These are phyloP conservation scores for Ogataea minuta DNA, from an alignment of 805 yeast genomes.

Conservation along the genomic window DNA sequence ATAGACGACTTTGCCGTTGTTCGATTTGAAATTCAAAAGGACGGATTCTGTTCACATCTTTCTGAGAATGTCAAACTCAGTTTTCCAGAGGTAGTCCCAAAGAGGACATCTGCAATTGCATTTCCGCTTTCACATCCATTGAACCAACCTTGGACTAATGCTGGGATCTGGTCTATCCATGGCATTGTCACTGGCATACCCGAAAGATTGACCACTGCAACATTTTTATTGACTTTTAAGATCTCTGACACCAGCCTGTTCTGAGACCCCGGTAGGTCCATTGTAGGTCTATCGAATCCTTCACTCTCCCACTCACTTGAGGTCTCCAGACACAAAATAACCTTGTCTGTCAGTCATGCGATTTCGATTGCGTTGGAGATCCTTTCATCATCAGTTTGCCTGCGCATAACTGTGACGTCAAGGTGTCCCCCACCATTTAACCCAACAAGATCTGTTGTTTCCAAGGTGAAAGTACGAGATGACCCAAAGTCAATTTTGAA, in stretches of 20 bases:
- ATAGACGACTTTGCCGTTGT: constrained; percentile 42
- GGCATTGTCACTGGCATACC: constrained; percentile 60
- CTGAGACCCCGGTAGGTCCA: constrained; percentile 58
- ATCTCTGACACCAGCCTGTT: constrained; percentile 49
- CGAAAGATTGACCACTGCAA: constrained; percentile 58
- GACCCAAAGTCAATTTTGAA: constrained; percentile 43
- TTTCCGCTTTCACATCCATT: constrained; percentile 46
- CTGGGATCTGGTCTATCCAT: constrained; percentile 58
- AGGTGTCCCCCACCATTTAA: constrained; percentile 36
- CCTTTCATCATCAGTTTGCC: constrained; percentile 31
- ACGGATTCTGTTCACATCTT: constrained; percentile 41
- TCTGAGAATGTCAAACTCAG: constrained; percentile 64
- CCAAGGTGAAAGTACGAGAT: constrained; percentile 36
- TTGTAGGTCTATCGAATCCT: constrained; percentile 50
- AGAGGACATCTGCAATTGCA: constrained; percentile 56
- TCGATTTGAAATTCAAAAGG: constrained; percentile 26
- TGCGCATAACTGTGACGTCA: constrained; percentile 20
- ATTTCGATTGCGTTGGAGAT: constrained; percentile 43
- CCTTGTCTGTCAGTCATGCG: constrained; percentile 53
- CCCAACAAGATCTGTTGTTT: constrained; percentile 18
- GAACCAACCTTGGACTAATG: constrained; percentile 43
- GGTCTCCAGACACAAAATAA: constrained; percentile 52
- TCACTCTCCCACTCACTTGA: constrained; percentile 58
- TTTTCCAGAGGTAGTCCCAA: constrained; percentile 64
- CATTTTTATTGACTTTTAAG: constrained; percentile 48